Evolutionary conservation across 2,329 filamentous ascomycete species (phyloP).

Genomic region (Alternaria burnsii): DNA sequence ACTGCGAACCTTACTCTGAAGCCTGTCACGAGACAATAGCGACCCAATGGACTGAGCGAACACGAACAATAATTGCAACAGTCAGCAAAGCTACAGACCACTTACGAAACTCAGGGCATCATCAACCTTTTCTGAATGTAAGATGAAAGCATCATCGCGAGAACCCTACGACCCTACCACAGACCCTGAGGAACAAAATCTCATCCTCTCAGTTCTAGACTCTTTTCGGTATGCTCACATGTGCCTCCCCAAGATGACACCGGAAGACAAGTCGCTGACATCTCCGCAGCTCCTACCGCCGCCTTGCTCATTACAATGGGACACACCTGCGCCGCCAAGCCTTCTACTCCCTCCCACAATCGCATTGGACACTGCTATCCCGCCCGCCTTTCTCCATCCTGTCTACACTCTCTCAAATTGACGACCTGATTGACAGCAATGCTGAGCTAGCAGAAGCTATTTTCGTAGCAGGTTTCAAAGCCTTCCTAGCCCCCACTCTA

Average conservation of each 20-base stretch:
- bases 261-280: conserved; percentile 1
- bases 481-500: conserved; percentile 43
- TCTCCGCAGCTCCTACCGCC: conserved; percentile 76
- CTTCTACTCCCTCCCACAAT: conserved; percentile 87
- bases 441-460: conserved; percentile 84
- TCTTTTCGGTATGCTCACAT: conserved; percentile 75
- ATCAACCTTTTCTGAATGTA: not conserved
- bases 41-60: not conserved
- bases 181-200: conserved; percentile 81
- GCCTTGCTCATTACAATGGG: conserved; percentile 84
- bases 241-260: not conserved
- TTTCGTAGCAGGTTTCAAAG: conserved; percentile 59
- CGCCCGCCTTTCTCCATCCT: conserved; percentile 83
- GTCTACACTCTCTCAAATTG: conserved; percentile 78
- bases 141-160: conserved; percentile 59
- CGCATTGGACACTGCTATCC: conserved; percentile 84
- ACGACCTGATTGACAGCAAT: conserved; percentile 89
- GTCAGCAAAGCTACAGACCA: not conserved
- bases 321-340: conserved; percentile 90
- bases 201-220: conserved; percentile 83
- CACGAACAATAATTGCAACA: not conserved
- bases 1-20: conserved; percentile 4
- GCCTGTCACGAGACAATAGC: not conserved
- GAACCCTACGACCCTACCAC: conserved; percentile 71
- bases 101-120: not conserved